Conservation (phyloP, 83 land plant genomes). For the Picea engelmannii region DNA sequence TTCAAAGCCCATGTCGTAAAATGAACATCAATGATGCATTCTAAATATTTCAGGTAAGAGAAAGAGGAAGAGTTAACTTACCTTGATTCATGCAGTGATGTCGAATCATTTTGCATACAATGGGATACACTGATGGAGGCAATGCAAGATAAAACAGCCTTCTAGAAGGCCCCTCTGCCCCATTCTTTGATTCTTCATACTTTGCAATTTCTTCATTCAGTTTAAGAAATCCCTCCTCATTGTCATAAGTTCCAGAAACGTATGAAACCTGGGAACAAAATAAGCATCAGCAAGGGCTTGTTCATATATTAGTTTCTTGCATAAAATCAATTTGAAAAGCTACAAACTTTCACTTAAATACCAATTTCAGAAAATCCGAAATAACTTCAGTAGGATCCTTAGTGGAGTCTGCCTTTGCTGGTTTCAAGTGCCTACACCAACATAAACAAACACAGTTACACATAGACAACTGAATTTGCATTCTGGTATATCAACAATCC, state of each 20-base stretch:
- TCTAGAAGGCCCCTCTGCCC: slow-evolving; percentile 62
- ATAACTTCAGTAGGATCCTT: slow-evolving; percentile 45
- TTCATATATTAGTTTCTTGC: neutral
- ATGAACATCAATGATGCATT: neutral
- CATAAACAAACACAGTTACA: neutral
- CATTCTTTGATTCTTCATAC: slow-evolving; percentile 59
- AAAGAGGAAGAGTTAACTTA: slow-evolving; percentile 30
- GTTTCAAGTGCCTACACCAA: slow-evolving; percentile 53
- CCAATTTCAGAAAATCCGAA: slow-evolving; percentile 73
- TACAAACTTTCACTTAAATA: slow-evolving; percentile 19
- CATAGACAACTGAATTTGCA: neutral
- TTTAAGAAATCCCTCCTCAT: slow-evolving; percentile 62
- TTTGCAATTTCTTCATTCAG: slow-evolving; percentile 62
- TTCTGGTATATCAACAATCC: neutral
- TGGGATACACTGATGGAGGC: slow-evolving; percentile 96
- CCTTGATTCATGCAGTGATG: slow-evolving; percentile 84
- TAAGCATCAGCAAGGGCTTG: slow-evolving; percentile 3
- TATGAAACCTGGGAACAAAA: slow-evolving; percentile 69
- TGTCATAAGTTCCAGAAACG: slow-evolving; percentile 84
- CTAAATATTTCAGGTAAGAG: neutral
- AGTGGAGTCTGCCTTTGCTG: slow-evolving; percentile 33
- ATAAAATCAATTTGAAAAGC: slow-evolving; percentile 4
- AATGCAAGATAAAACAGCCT: slow-evolving; percentile 94
- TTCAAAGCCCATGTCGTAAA: neutral
- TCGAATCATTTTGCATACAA: slow-evolving; percentile 82